phyloP scores from a whole-genome alignment of 176 grass and related monocot species.

The Oryza meyeriana region DNA sequence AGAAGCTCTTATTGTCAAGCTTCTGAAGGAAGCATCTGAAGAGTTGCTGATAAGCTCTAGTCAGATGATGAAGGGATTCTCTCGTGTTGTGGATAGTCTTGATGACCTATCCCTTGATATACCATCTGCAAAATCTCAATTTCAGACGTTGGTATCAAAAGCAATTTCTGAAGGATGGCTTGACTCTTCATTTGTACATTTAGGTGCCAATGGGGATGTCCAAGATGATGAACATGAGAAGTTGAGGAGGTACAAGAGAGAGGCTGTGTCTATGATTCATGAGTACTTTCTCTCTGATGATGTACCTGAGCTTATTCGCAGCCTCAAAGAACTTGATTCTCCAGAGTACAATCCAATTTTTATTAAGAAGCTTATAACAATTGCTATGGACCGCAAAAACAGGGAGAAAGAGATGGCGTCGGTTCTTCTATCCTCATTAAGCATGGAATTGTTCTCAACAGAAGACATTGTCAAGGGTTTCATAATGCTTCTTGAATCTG shows the following conservation, averaged over 20 bases:
- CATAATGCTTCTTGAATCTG: conserved; percentile 87
- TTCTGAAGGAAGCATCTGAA: conserved; percentile 87
- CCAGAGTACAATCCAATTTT: conserved; percentile 81
- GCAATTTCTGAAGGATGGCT: conserved; percentile 81
- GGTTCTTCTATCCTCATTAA: conserved; percentile 78
- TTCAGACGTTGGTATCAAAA: conserved; percentile 55
- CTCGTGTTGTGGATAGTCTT: conserved; percentile 67
- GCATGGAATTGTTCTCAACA: conserved; percentile 78
- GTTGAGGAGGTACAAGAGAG: conserved; percentile 79
- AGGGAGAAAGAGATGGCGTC: conserved; percentile 96
- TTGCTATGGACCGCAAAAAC: conserved; percentile 92
- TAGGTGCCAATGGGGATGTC: conserved; percentile 39
- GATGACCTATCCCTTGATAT: conserved; percentile 94
- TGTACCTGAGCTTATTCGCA: conserved; percentile 70
- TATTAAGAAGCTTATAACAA: conserved; percentile 90
- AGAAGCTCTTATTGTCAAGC: conserved; percentile 61
- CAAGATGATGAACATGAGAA: conserved; percentile 64
- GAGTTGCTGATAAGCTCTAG: conserved; percentile 89
- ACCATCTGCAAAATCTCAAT: conserved; percentile 76
- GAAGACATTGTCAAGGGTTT: conserved; percentile 87
- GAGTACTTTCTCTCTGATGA: conserved; percentile 95
- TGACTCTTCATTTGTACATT: conserved; percentile 54
- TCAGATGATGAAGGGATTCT: conserved; percentile 88
- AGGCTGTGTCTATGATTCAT: conserved; percentile 82
- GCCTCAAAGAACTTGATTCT: conserved; percentile 67